These are phyloP conservation scores for Diutina siamensis DNA, from an alignment of 1,139 yeast species.

Conservation along the genomic window DNA sequence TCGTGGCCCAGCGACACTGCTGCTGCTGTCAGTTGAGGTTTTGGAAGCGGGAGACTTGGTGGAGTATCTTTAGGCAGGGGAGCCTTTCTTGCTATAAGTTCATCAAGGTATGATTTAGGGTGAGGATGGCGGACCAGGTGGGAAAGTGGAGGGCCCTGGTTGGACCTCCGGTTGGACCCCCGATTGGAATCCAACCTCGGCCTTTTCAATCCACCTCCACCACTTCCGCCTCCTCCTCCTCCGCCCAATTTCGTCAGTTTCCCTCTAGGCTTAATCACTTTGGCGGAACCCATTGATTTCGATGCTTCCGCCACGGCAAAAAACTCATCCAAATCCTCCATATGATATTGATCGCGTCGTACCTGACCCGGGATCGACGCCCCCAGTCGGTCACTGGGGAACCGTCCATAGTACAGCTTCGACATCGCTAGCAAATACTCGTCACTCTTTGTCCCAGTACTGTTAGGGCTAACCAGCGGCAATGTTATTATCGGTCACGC, in stretches of 20 bases:
- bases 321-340: conserved; percentile 5
- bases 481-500: neutral
- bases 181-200: too few relatives aligned
- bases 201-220: too few relatives aligned
- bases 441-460: too few relatives aligned
- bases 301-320: neutral
- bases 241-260: too few relatives aligned
- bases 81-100: neutral
- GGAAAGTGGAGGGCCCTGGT: neutral
- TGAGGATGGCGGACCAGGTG: neutral
- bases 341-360: neutral
- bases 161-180: neutral
- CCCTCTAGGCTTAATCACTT: too few relatives aligned
- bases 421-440: neutral
- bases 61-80: neutral
- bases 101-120: neutral
- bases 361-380: neutral
- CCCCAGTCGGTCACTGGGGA: neutral
- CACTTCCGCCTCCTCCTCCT: too few relatives aligned
- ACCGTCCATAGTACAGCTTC: neutral
- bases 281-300: too few relatives aligned
- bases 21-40: neutral
- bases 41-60: neutral
- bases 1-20: conserved; percentile 4
- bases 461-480: too few relatives aligned